Conservation (phyloP, 306 rosid genomes). For the Chamaecrista fasciculata region DNA sequence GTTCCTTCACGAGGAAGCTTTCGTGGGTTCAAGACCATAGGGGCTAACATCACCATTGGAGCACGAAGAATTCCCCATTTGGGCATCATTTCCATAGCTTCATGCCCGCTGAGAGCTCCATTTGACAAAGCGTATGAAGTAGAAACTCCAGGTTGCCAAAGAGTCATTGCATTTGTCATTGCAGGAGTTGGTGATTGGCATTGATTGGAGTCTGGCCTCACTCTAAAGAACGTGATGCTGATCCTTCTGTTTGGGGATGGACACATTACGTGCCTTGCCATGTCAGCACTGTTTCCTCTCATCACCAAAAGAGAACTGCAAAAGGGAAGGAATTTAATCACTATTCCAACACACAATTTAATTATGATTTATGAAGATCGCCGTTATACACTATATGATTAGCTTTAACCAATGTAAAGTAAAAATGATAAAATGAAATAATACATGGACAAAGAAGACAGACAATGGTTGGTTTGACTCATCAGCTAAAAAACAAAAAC, state of each 20-base stretch:
- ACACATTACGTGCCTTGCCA: slow-evolving; percentile 94
- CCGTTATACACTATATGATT: neutral
- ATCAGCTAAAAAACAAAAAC: neutral
- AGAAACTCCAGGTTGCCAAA: slow-evolving; percentile 60
- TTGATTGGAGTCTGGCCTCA: slow-evolving; percentile 66
- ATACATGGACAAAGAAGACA: neutral
- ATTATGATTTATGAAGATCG: too few relatives aligned
- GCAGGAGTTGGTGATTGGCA: slow-evolving; percentile 54
- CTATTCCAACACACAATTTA: neutral
- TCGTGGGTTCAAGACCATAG: slow-evolving; percentile 48
- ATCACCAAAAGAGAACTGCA: slow-evolving; percentile 84
- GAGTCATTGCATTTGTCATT: slow-evolving; percentile 44
- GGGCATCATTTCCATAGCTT: slow-evolving; percentile 56
- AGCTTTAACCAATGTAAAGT: neutral
- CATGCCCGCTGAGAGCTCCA: slow-evolving; percentile 50
- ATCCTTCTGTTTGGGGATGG: slow-evolving; percentile 75
- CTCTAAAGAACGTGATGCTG: slow-evolving; percentile 83
- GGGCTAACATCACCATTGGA: slow-evolving; percentile 75
- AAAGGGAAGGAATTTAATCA: slow-evolving; percentile 3
- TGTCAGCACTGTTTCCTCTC: slow-evolving; percentile 99
- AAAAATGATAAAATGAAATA: neutral
- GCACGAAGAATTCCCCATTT: slow-evolving; percentile 64
- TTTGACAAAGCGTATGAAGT: slow-evolving; percentile 45
- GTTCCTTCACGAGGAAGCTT: slow-evolving; percentile 65
- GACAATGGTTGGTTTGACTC: neutral